Evolutionary conservation across 108 stramenopile species (phyloP).

Genomic region (Aurantiochytrium sp.): DNA sequence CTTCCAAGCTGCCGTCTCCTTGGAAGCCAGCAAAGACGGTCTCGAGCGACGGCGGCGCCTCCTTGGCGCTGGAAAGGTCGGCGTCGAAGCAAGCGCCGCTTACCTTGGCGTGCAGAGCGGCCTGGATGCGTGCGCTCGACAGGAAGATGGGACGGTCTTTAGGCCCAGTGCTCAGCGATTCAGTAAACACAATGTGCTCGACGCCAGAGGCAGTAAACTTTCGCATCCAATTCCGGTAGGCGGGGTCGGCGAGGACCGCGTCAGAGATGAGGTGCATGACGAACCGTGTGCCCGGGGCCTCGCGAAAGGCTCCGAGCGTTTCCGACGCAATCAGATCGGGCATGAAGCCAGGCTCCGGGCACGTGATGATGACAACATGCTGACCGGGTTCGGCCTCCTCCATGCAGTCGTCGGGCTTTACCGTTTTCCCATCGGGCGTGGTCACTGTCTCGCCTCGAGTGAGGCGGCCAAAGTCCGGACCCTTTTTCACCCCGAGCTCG

Average conservation of each 20-base stretch:
- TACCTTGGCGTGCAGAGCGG: background rate
- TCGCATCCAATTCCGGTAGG: constrained; percentile 56
- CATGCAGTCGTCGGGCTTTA: constrained; percentile 66
- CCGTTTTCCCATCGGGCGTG: constrained; percentile 58
- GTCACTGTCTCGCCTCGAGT: constrained; percentile 74
- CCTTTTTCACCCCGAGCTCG: constrained; percentile 68
- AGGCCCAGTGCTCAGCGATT: background rate
- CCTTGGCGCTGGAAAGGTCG: background rate
- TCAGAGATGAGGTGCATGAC: constrained; percentile 66
- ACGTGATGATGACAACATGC: constrained; percentile 62
- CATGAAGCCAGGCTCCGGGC: constrained; percentile 48
- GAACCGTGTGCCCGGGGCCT: background rate
- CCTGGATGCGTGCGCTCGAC: background rate
- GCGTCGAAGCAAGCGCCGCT: background rate
- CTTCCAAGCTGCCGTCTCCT: no score
- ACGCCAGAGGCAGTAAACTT: constrained; percentile 33
- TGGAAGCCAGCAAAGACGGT: no score
- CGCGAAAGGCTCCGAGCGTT: background rate
- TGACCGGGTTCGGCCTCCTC: constrained; percentile 62
- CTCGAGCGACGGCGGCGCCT: background rate
- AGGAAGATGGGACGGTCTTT: background rate
- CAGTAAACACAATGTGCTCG: background rate
- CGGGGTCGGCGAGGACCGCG: constrained; percentile 39
- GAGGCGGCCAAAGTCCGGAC: constrained; percentile 73
- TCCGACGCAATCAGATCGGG: background rate